Base-by-base conservation (phyloP, 768 basidiomycete genomes). In the Amanita phalloides region DNA sequence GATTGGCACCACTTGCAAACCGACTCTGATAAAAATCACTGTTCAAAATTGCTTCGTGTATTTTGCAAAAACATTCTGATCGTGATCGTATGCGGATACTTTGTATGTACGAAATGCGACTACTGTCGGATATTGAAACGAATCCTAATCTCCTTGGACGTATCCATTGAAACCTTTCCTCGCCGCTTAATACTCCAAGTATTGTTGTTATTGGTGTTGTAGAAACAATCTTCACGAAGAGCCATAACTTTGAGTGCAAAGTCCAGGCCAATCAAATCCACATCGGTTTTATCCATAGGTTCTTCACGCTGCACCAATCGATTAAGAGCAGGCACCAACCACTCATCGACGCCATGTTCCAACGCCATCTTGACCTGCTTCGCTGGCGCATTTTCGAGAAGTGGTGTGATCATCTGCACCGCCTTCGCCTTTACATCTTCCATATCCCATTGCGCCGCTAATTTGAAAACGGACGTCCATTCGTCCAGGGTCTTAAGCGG, bases 371-470 rank as follows among this genome's bases (percentile, higher is more conserved):
- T 54, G 21, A 71, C 53, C 47, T 60, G 62, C 11, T 59, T 58
- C 14, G 55, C 48, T 45, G 61, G 56, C 13, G 6, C 3, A 39
- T 55, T 55, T 13, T 54, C 41, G 1, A 57, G 35, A 8, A 43
- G 45, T 14, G 53, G 49, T n/a, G 57, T 56, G 9, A 73, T 51
- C 3, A 59, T 53, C 11, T 55, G 6, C 14, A 71, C 57, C 11
- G 68, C 65, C 14, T 58, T 33, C 14, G 56, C 52, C 32, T 63
- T 60, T 17, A 68, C 37, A 10, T 44, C n/a, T 2, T 60, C 53
- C 43, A 66, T 67, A 6, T 66, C 61, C 68, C 70, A 74, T 61
- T 64, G 64, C 9, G 49, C 59, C 10, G 70, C 58, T 13, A 71
- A 44, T 46, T 63, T 60, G 37, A 68, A 55, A 33, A 71, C 64